These are phyloP conservation scores for Leptographium flavum DNA, from an alignment of 2,329 filamentous ascomycete species.

Conservation along the genomic window DNA sequence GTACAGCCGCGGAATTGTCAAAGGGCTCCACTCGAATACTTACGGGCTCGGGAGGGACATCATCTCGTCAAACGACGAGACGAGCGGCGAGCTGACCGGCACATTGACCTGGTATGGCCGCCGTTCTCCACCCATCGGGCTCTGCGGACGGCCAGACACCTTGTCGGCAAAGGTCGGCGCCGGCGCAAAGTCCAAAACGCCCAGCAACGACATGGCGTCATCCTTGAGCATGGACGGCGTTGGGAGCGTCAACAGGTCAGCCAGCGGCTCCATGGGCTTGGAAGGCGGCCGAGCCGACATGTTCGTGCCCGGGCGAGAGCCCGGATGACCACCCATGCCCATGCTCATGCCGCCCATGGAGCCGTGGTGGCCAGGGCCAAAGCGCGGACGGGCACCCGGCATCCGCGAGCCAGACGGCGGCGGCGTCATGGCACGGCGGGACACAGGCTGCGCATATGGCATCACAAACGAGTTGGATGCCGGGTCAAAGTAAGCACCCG, in stretches of 20 bases:
- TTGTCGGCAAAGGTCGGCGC: conserved; percentile 53
- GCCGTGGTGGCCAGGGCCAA: conserved; percentile 27
- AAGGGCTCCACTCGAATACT: conserved; percentile 39
- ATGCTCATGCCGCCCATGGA: conserved; percentile 34
- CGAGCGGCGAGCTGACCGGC: conserved; percentile 63
- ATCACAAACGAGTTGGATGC: conserved; percentile 58
- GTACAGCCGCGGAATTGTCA: neutral
- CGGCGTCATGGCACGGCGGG: conserved; percentile 88
- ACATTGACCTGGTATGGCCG: conserved; percentile 63
- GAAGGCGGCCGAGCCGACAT: neutral
- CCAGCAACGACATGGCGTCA: conserved; percentile 56
- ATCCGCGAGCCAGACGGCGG: conserved; percentile 48
- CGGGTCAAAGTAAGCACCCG: conserved; percentile 47
- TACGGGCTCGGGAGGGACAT: conserved; percentile 77
- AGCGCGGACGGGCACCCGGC: conserved; percentile 15
- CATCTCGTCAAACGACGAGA: conserved; percentile 77
- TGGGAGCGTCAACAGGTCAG: conserved; percentile 60
- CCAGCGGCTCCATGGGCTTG: conserved; percentile 53
- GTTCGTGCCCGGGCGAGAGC: conserved; percentile 1
- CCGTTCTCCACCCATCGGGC: conserved; percentile 47
- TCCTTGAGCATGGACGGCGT: conserved; percentile 76
- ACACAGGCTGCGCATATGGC: conserved; percentile 73
- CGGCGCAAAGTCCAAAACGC: conserved; percentile 74
- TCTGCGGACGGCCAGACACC: conserved; percentile 53
- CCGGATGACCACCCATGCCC: conserved; percentile 22